Base-by-base conservation (phyloP, 441 rosid genomes). In the Syzygium malaccense region DNA sequence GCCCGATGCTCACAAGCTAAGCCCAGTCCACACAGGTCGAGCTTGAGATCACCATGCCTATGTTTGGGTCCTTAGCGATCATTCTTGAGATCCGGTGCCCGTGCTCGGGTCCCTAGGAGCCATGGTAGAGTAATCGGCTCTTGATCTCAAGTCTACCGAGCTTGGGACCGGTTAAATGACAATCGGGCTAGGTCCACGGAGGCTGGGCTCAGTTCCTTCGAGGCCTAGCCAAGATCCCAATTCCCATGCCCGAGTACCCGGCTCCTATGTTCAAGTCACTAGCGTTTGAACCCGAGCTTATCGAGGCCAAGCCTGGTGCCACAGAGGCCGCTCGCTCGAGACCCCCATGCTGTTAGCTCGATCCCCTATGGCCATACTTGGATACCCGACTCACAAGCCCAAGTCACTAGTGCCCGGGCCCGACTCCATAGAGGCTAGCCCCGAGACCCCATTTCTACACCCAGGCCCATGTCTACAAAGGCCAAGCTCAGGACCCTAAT, bases 241-340 rank as follows among this genome's bases (percentile, higher is more conserved):
- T 66, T 32, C 25, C 33, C 1, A 13, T 33, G 79, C 14, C 0
- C 3, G 5, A 0, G 1, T 68, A 68, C 79, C 4, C 2, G 11
- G 11, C 26, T 68, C 7, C 25, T 68, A 68, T 3, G 3, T 12
- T 18, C 2, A 33, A 1, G 1, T 33, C 15, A 33, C 8, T 2
- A 19, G 0, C 26, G 1, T 14, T 4, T 19, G 7, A 10, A 68
- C 13, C 0, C 0, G 0, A 4, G 26, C 11, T 26, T 8, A 68
- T 33, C 5, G 20, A 33, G 48, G 26, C 48, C 0, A 10, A 2
- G 8, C 13, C 0, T 1, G 0, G 20, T 68, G 20, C 26, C 28
- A 68, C 1, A 11, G 14, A 37, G 15, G 26, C 11, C 6, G 4
- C 8, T 0, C 0, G 0, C 13, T 37, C 1, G 2, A 37, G 14